phyloP scores from a whole-genome alignment of 257 asterid species.

The Solanum clarkiae region DNA sequence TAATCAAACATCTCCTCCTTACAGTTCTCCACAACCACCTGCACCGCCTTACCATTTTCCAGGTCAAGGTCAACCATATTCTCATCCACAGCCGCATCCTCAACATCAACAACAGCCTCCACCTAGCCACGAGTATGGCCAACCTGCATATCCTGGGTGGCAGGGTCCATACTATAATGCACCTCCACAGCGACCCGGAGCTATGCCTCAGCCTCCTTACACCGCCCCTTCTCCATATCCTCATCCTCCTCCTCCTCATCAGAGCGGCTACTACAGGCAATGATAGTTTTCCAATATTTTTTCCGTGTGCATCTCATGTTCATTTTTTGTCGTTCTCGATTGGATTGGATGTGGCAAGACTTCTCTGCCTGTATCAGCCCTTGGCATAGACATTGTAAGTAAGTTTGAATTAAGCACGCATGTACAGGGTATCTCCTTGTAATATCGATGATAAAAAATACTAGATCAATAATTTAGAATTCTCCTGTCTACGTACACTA shows the following conservation, averaged over 20 bases:
- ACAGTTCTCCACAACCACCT: conserved; percentile 48
- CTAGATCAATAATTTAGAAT: neutral
- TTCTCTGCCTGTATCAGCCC: neutral
- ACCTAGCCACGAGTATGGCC: conserved; percentile 59
- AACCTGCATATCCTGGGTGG: conserved; percentile 95
- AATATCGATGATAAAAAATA: neutral
- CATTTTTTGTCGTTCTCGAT: neutral
- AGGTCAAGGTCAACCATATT: conserved; percentile 38
- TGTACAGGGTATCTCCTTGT: neutral
- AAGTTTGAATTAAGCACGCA: neutral
- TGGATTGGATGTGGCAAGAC: neutral
- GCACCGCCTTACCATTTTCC: conserved; percentile 54
- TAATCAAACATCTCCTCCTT: conserved; percentile 38
- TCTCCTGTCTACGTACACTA: neutral
- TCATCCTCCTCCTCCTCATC: conserved; percentile 51
- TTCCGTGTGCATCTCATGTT: neutral
- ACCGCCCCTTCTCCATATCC: conserved; percentile 62
- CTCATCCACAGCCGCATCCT: conserved; percentile 35
- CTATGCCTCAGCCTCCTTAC: conserved; percentile 85
- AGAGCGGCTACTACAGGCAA: conserved; percentile 75
- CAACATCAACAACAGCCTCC: conserved; percentile 51
- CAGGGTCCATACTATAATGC: conserved; percentile 72
- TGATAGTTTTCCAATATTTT: conserved; percentile 5
- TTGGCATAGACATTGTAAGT: neutral
- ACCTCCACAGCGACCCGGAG: conserved; percentile 72